These are phyloP conservation scores for Podospora appendiculata DNA, from an alignment of 495 filamentous ascomycete species.

Conservation along the genomic window DNA sequence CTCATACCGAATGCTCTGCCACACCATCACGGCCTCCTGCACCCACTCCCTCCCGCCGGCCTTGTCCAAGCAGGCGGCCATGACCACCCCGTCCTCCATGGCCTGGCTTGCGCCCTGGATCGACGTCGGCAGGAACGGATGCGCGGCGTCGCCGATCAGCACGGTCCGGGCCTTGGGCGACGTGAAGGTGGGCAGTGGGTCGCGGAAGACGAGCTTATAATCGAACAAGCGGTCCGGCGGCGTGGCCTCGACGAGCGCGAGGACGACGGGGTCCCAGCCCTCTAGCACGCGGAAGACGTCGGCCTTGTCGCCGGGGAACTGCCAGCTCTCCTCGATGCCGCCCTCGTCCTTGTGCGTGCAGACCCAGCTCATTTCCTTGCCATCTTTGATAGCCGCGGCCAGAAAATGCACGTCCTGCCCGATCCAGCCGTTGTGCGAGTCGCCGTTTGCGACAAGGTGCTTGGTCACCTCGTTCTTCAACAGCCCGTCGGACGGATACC, in stretches of 20 bases:
- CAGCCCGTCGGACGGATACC: constrained; percentile 43
- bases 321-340: constrained; percentile 50
- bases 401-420: constrained; percentile 48
- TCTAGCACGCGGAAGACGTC: constrained; percentile 42
- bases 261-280: constrained; percentile 51
- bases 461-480: constrained; percentile 44
- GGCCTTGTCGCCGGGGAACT: constrained; percentile 39
- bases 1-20: constrained; percentile 45
- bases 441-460: constrained; percentile 43
- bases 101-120: constrained; percentile 58
- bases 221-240: constrained; percentile 44
- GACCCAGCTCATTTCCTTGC: constrained; percentile 52
- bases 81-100: constrained; percentile 55
- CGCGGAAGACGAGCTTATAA: constrained; percentile 57
- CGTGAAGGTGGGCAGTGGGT: constrained; percentile 54
- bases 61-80: constrained; percentile 48
- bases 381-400: constrained; percentile 45
- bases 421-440: constrained; percentile 42
- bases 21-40: constrained; percentile 39
- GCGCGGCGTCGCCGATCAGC: constrained; percentile 56
- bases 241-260: constrained; percentile 42
- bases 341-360: constrained; percentile 49
- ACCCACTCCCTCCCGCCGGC: constrained; percentile 34
- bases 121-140: constrained; percentile 57
- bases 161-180: constrained; percentile 44